Conservation (phyloP, 2,329 filamentous ascomycete species). For the Botrytis elliptica region DNA sequence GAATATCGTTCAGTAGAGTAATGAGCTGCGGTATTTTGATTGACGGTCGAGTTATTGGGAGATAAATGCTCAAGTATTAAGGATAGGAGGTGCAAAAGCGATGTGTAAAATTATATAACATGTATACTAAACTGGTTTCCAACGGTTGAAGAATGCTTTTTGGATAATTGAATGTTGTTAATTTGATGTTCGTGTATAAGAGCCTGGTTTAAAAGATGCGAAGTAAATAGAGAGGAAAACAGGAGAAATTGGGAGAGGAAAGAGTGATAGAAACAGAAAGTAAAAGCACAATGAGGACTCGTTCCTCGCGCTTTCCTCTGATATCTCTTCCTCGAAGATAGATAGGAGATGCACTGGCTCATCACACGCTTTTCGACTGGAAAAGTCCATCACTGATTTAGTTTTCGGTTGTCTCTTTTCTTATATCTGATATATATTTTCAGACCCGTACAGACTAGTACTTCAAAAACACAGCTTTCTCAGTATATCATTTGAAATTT, state of each 20-base stretch:
- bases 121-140: accelerated
- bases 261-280: no score
- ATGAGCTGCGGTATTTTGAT: background rate
- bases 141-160: background rate
- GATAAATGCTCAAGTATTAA: accelerated
- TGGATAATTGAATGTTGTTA: background rate
- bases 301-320: background rate
- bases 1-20: background rate
- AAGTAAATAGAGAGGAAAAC: background rate
- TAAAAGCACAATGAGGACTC: background rate
- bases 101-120: background rate
- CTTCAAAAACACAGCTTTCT: accelerated
- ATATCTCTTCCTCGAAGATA: background rate
- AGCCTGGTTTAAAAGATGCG: background rate
- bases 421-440: background rate
- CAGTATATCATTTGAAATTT: background rate
- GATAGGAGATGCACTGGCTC: accelerated
- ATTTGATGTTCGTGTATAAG: background rate
- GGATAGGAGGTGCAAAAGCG: background rate
- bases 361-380: background rate
- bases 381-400: accelerated
- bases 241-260: background rate
- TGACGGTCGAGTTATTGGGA: background rate
- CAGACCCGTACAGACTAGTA: background rate
- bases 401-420: background rate